phyloP scores from a whole-genome alignment of 768 basidiomycete genomes.

The Lentinus brumalis region DNA sequence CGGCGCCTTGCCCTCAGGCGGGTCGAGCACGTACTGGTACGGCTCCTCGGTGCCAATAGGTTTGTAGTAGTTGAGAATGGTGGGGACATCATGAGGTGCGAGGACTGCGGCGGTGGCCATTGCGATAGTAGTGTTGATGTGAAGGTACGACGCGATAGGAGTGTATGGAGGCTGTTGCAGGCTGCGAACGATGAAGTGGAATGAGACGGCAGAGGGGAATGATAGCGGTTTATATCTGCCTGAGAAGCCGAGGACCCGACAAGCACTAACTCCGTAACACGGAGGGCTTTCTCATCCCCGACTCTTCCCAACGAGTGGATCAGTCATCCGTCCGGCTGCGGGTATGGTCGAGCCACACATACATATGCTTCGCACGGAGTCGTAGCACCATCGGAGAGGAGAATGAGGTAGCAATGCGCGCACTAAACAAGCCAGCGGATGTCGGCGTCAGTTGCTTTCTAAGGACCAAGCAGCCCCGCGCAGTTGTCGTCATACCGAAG shows the following conservation, averaged over 20 bases:
- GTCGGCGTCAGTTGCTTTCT: background rate
- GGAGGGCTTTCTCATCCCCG: slow-evolving; percentile 15
- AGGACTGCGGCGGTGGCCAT: slow-evolving; percentile 30
- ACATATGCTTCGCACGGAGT: background rate
- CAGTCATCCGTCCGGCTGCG: slow-evolving; percentile 4
- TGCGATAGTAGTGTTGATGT: background rate
- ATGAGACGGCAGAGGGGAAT: background rate
- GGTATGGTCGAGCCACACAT: background rate
- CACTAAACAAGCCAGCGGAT: background rate
- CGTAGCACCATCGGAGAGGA: slow-evolving; percentile 6
- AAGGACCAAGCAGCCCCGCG: background rate
- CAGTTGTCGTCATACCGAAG: slow-evolving; percentile 13
- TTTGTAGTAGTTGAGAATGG: slow-evolving; percentile 37
- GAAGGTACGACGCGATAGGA: background rate
- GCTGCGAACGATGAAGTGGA: background rate
- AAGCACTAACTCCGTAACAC: background rate
- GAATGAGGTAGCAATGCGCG: slow-evolving; percentile 11
- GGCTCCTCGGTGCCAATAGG: slow-evolving; percentile 31
- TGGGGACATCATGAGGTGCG: slow-evolving; percentile 35
- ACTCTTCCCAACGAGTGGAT: background rate
- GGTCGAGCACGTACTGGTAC: slow-evolving; percentile 34
- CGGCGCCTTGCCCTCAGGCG: slow-evolving; percentile 29
- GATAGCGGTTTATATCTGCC: too few species aligned
- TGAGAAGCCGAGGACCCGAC: too few species aligned
- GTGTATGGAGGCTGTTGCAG: background rate